Percentiles rank a stretch among this genome's conserved stretches.
Conservation (phyloP, 2,329 filamentous ascomycete genomes). For the Penicillium brasilianum region DNA sequence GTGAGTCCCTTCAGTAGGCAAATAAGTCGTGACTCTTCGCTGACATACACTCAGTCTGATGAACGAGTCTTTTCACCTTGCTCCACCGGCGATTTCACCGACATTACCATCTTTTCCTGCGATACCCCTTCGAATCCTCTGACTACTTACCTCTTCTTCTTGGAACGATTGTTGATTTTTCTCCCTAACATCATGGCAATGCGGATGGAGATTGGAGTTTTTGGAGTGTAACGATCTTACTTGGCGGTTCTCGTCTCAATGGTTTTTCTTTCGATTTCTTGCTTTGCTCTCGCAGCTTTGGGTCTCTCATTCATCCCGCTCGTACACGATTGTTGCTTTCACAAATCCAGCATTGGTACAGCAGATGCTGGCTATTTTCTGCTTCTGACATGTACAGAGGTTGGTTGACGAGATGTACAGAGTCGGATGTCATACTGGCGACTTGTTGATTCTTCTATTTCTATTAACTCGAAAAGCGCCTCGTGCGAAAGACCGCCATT, state of each 20-base stretch:
- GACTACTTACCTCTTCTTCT: not conserved
- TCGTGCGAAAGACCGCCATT: slow-evolving; percentile 3
- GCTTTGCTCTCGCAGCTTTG: not conserved
- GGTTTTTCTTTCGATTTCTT: slow-evolving; percentile 2
- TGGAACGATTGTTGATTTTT: slow-evolving; percentile 18
- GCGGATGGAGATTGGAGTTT: slow-evolving; percentile 24
- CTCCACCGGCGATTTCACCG: slow-evolving; percentile 13
- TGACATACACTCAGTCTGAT: slow-evolving; percentile 79
- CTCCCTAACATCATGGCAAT: slow-evolving; percentile 17
- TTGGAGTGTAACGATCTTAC: slow-evolving; percentile 14
- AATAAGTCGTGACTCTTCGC: slow-evolving; percentile 54
- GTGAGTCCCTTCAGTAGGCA: slow-evolving; percentile 42
- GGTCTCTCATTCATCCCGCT: slow-evolving; percentile 5
- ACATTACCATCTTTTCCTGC: slow-evolving; percentile 17
- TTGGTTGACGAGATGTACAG: slow-evolving; percentile 25
- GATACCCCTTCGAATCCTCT: slow-evolving; percentile 28
- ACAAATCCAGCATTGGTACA: slow-evolving; percentile 3
- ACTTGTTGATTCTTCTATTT: slow-evolving; percentile 8
- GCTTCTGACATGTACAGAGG: slow-evolving; percentile 25
- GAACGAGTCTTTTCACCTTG: slow-evolving; percentile 48
- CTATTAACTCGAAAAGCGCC: slow-evolving; percentile 16
- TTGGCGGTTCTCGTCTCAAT: slow-evolving; percentile 1
- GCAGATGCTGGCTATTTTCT: slow-evolving; percentile 15
- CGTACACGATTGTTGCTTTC: slow-evolving; percentile 3
- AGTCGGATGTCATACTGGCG: slow-evolving; percentile 1